phyloP scores from a whole-genome alignment of 2,329 filamentous ascomycete species.

The Fusarium redolens region DNA sequence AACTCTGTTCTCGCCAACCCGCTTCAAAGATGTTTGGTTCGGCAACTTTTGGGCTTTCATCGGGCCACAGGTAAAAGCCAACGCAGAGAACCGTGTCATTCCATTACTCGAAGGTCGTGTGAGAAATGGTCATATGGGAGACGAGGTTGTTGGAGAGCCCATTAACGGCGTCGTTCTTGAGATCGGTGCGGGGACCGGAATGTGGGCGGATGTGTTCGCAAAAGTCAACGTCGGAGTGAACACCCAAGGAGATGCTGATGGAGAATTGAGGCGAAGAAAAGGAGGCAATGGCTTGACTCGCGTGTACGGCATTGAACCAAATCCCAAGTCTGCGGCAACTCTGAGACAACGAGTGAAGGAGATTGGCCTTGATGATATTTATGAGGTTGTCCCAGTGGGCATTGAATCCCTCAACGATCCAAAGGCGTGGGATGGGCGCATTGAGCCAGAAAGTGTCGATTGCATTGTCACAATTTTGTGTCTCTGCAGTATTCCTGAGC shows the following conservation, averaged over 20 bases:
- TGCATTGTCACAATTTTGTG: constrained; percentile 71
- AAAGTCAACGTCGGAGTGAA: constrained; percentile 38
- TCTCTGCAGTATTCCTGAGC: constrained; percentile 72
- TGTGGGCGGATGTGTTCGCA: constrained; percentile 68
- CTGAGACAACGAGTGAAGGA: constrained; percentile 60
- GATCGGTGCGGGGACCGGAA: constrained; percentile 70
- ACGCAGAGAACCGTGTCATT: constrained; percentile 57
- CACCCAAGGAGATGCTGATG: background rate
- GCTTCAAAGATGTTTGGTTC: constrained; percentile 67
- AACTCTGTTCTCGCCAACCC: constrained; percentile 55
- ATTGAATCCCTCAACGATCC: constrained; percentile 65
- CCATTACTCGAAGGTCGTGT: constrained; percentile 66
- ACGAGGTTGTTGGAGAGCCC: constrained; percentile 50
- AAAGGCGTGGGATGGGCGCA: constrained; percentile 56
- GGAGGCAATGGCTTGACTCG: constrained; percentile 51
- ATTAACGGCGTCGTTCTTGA: constrained; percentile 68
- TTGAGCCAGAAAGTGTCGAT: constrained; percentile 65
- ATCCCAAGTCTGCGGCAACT: constrained; percentile 61
- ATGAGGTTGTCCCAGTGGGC: constrained; percentile 71
- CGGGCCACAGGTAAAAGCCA: constrained; percentile 62
- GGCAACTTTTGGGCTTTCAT: constrained; percentile 68
- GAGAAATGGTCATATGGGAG: constrained; percentile 50
- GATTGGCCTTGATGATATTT: constrained; percentile 66
- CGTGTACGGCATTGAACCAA: constrained; percentile 75
- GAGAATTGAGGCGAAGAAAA: constrained; percentile 38